phyloP scores from a whole-genome alignment of 352 stramenopile genomes.

The Phytopythium sindhum region DNA sequence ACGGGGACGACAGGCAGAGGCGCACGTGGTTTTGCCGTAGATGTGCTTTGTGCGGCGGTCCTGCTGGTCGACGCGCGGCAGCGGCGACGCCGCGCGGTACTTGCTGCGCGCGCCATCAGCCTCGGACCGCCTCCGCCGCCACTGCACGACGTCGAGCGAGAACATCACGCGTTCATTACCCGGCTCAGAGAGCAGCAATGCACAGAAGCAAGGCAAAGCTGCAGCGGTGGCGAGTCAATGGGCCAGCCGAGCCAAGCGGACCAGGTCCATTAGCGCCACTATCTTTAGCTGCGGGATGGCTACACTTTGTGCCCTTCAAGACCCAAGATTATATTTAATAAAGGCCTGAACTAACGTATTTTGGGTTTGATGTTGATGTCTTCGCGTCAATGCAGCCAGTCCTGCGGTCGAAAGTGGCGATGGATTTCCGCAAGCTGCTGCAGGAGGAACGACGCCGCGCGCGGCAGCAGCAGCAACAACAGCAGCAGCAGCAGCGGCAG shows the following conservation, averaged over 20 bases:
- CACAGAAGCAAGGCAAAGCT: not conserved
- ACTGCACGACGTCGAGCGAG: conserved; percentile 54
- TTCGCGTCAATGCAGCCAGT: not conserved
- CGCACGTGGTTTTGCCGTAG: conserved; percentile 57
- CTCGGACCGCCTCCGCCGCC: conserved; percentile 37
- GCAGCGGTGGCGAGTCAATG: not conserved
- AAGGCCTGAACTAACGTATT: not conserved
- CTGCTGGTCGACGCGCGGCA: conserved; percentile 22
- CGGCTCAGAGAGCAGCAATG: not conserved
- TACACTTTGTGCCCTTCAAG: not conserved
- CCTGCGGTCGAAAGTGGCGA: conserved; percentile 7
- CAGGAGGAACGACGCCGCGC: conserved; percentile 45
- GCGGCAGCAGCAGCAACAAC: conserved; percentile 11
- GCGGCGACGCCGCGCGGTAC: conserved; percentile 10
- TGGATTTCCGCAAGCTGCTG: conserved; percentile 55
- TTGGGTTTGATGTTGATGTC: not conserved
- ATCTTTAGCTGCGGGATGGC: conserved; percentile 6
- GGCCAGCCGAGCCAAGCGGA: not conserved
- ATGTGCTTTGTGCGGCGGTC: conserved; percentile 41
- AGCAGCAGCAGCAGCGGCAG: not conserved
- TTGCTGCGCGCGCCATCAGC: conserved; percentile 30
- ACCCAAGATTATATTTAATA: not conserved
- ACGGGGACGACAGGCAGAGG: not conserved
- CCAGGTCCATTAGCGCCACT: not conserved
- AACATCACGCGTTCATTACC: conserved; percentile 28